A percentile compares a stretch with the other conserved stretches of the same genome.
Conservation (phyloP, 2,329 filamentous ascomycete species). For the Trichoderma citrinoviride region DNA sequence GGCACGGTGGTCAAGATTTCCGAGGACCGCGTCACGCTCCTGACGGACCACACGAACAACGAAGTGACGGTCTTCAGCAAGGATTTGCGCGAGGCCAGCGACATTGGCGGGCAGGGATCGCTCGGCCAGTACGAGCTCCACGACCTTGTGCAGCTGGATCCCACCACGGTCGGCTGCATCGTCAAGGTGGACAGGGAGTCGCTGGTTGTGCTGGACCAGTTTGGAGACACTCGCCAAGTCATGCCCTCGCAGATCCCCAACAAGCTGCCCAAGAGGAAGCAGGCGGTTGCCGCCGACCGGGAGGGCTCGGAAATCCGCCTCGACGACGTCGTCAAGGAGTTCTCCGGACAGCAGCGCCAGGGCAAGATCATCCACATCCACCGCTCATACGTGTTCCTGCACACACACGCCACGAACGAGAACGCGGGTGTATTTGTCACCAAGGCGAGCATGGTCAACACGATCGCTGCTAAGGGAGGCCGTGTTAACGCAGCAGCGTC, state of each 20-base stretch:
- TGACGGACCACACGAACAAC: slow-evolving; percentile 88
- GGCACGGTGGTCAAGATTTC: slow-evolving; percentile 95
- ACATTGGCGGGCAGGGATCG: slow-evolving; percentile 80
- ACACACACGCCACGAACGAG: slow-evolving; percentile 78
- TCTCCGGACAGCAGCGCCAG: slow-evolving; percentile 76
- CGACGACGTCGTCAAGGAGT: slow-evolving; percentile 90
- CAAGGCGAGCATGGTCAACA: slow-evolving; percentile 79
- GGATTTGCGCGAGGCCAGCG: slow-evolving; percentile 87
- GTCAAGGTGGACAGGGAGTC: slow-evolving; percentile 95
- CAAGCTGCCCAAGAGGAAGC: slow-evolving; percentile 76
- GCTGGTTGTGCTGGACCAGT: slow-evolving; percentile 84
- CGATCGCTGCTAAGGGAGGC: slow-evolving; percentile 91
- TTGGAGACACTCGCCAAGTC: slow-evolving; percentile 75
- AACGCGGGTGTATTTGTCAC: slow-evolving; percentile 89
- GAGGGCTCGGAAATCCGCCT: slow-evolving; percentile 89
- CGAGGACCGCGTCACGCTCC: slow-evolving; percentile 86
- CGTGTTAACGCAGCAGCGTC: slow-evolving; percentile 59
- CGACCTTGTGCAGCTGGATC: slow-evolving; percentile 90
- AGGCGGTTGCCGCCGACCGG: slow-evolving; percentile 86
- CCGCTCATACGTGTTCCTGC: slow-evolving; percentile 85
- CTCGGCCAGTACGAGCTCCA: slow-evolving; percentile 89
- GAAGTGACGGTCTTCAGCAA: slow-evolving; percentile 99
- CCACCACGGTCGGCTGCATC: slow-evolving; percentile 87
- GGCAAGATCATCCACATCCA: slow-evolving; percentile 94
- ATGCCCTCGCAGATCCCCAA: slow-evolving; percentile 91